Evolutionary conservation across 169 alveolate genomes (phyloP).

Genomic region (Fabrea salina): DNA sequence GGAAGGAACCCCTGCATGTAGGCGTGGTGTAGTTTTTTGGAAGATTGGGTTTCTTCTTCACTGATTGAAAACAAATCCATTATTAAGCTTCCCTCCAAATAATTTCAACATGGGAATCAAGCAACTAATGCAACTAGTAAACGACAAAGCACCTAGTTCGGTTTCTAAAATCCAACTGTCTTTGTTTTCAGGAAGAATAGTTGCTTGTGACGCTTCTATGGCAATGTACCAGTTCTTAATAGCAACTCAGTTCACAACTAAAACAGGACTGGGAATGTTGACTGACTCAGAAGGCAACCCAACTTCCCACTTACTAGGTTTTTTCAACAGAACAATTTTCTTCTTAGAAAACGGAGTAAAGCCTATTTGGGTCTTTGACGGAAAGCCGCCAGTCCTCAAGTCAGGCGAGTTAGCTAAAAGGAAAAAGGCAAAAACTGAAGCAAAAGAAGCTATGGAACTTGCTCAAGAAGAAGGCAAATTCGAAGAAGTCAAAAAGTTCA

Average conservation of each 20-base stretch:
- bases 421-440: conserved; percentile 83
- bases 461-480: conserved; percentile 64
- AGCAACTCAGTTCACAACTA: conserved; percentile 65
- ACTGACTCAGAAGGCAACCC: conserved; percentile 69
- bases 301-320: conserved; percentile 75
- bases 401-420: conserved; percentile 75
- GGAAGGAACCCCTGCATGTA: background rate
- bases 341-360: conserved; percentile 88
- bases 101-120: conserved; percentile 65
- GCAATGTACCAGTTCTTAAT: conserved; percentile 93
- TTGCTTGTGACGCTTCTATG: conserved; percentile 96
- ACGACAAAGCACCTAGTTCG: conserved; percentile 69
- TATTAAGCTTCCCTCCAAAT: no score
- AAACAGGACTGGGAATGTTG: conserved; percentile 39
- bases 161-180: conserved; percentile 44
- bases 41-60: background rate
- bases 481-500: conserved; percentile 88
- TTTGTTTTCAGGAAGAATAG: conserved; percentile 76
- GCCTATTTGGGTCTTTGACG: conserved; percentile 98
- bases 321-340: conserved; percentile 65
- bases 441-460: conserved; percentile 65
- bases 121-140: conserved; percentile 63
- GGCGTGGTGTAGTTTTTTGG: background rate
- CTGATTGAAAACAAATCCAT: background rate
- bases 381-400: conserved; percentile 95